Evolutionary conservation across 371 early-diverging fungal species (phyloP), one percentile per base, ranked within the genome.

Genomic region (Apophysomyces elegans): DNA sequence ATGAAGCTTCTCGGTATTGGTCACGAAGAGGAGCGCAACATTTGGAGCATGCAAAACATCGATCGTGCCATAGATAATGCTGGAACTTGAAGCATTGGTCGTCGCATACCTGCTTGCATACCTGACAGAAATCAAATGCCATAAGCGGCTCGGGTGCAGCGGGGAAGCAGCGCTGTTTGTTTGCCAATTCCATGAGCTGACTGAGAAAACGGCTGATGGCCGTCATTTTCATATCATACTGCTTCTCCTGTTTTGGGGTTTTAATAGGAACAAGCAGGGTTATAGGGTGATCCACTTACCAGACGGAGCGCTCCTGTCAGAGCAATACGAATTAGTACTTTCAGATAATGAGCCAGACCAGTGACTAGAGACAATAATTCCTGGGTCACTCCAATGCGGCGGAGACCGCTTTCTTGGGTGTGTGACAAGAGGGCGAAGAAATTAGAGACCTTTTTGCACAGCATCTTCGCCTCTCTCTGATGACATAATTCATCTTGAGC

Each of bases 281-380:
- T 8, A 39, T 37, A 60, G 16, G 57, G 14, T 37, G 41, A 41
- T 5, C 57, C 38, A 50, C 41, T 57, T 78, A 92, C 95, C 71
- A 96, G 81, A 68, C 87, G 85, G 37, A 99, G 75, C 0, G 96
- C 93, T 6, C 96, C 95, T 16, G 89, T 93, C 43, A 99, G 76
- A 7, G 96, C 95, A 13, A 93, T 86, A 5, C 96, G 88, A 64
- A 97, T 96, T 60, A 97, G 71, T 16, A 91, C 87, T 74, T 98
- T 99, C 18, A 98, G 84, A 60, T 90, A 91, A 62, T 96, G 98
- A 5, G 98, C 99, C 7, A 99, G 81, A 14, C 91, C 90, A 56
- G 98, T 96, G 5, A 98, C 97, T 14, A 96, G 78, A 7, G 93
- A 87, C 36, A 98, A 82, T 63, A 98, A 77, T 67, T 96, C 96